phyloP scores from a whole-genome alignment of 2,329 filamentous ascomycete genomes.

The Nothophaeocryptopus gaeumannii region DNA sequence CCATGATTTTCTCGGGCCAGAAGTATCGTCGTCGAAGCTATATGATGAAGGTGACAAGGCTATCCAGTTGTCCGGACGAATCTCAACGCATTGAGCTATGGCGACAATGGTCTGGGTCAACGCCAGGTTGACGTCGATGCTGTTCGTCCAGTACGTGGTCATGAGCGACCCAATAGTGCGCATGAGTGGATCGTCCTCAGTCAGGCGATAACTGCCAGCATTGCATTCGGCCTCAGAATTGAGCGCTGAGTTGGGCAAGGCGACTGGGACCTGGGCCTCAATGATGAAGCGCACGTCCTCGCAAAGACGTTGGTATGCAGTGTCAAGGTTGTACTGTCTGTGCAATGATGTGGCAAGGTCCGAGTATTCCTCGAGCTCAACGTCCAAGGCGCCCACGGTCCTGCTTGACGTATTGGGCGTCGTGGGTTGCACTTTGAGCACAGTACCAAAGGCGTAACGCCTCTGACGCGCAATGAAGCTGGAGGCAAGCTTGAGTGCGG shows the following conservation, averaged over 20 bases:
- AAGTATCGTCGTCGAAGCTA: slow-evolving; percentile 30
- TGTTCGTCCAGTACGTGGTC: slow-evolving; percentile 80
- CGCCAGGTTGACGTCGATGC: slow-evolving; percentile 84
- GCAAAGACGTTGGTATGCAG: slow-evolving; percentile 68
- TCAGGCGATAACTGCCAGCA: slow-evolving; percentile 16
- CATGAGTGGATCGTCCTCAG: slow-evolving; percentile 58
- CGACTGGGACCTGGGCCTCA: slow-evolving; percentile 30
- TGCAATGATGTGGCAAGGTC: slow-evolving; percentile 66
- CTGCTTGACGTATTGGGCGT: slow-evolving; percentile 55
- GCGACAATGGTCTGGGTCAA: slow-evolving; percentile 81
- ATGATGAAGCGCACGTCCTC: slow-evolving; percentile 58
- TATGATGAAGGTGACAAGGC: slow-evolving; percentile 44
- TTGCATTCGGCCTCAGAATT: slow-evolving; percentile 1
- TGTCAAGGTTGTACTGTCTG: slow-evolving; percentile 67
- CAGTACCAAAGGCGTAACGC: slow-evolving; percentile 73
- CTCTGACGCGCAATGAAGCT: slow-evolving; percentile 85
- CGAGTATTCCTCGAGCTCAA: slow-evolving; percentile 71
- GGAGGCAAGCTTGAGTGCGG: slow-evolving; percentile 82
- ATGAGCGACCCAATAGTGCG: slow-evolving; percentile 58
- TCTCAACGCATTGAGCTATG: slow-evolving; percentile 78
- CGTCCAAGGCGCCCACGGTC: slow-evolving; percentile 71
- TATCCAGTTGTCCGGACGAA: slow-evolving; percentile 88
- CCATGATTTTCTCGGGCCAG: slow-evolving; percentile 38
- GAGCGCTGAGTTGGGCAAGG: slow-evolving; percentile 2
- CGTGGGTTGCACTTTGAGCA: slow-evolving; percentile 65